Conservation (phyloP, 2,329 filamentous ascomycete genomes). For the Calycina herbarum region DNA sequence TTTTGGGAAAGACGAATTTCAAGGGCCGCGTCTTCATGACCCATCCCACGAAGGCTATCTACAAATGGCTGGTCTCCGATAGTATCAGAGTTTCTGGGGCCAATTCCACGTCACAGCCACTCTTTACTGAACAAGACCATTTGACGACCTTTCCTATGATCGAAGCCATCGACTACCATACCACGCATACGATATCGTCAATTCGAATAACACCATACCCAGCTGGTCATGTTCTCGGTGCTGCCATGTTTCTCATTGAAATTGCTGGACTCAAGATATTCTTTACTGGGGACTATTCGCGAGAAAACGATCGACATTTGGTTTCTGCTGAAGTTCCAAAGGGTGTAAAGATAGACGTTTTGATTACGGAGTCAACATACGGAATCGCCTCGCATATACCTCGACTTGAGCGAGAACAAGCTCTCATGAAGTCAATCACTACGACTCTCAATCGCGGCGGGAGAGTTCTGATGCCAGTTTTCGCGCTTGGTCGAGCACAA, state of each 20-base stretch:
- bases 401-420: slow-evolving; percentile 84
- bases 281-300: slow-evolving; percentile 96
- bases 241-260: slow-evolving; percentile 97
- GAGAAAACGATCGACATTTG: slow-evolving; percentile 92
- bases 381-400: slow-evolving; percentile 94
- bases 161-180: slow-evolving; percentile 97
- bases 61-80: slow-evolving; percentile 99
- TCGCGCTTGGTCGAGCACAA: slow-evolving; percentile 89
- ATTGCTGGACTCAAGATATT: slow-evolving; percentile 96
- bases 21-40: slow-evolving; percentile 98
- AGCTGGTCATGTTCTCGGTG: slow-evolving; percentile 94
- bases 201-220: slow-evolving; percentile 97
- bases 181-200: slow-evolving; percentile 93
- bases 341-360: slow-evolving; percentile 87
- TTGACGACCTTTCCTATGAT: slow-evolving; percentile 91
- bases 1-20: slow-evolving; percentile 97
- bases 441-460: slow-evolving; percentile 87
- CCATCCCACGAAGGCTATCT: slow-evolving; percentile 97
- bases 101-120: slow-evolving; percentile 65
- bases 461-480: slow-evolving; percentile 90
- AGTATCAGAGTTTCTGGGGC: slow-evolving; percentile 85
- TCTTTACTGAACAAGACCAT: slow-evolving; percentile 96
- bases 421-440: slow-evolving; percentile 94
- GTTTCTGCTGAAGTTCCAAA: slow-evolving; percentile 90
- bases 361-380: slow-evolving; percentile 97